Evolutionary conservation across 148 eudicot species (phyloP).

Genomic region (Simmondsia chinensis): DNA sequence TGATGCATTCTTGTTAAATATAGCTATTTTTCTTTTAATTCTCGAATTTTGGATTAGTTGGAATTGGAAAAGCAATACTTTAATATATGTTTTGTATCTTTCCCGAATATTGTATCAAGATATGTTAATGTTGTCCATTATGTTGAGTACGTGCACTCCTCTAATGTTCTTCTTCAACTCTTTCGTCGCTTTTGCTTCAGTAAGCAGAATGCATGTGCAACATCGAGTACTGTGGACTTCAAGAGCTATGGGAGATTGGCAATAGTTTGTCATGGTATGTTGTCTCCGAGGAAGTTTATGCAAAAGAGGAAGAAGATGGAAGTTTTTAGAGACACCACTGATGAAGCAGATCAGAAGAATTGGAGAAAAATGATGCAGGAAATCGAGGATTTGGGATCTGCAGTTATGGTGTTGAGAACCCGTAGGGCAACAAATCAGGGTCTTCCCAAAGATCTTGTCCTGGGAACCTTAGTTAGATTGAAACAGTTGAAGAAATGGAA

Average conservation of each 20-base stretch:
- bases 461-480: constrained; percentile 84
- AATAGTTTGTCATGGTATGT: constrained; percentile 74
- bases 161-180: too few relatives aligned
- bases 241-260: constrained; percentile 35
- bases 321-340: constrained; percentile 66
- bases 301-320: constrained; percentile 74
- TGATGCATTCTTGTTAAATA: too few relatives aligned
- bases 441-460: constrained; percentile 72
- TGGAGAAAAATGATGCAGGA: constrained; percentile 84
- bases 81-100: too few relatives aligned
- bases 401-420: constrained; percentile 60
- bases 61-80: too few relatives aligned
- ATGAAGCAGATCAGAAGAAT: constrained; percentile 74
- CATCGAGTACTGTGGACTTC: constrained; percentile 24
- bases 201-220: constrained; percentile 28
- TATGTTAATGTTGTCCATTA: too few relatives aligned
- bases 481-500: constrained; percentile 96
- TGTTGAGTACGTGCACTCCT: too few relatives aligned
- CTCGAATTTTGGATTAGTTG: too few relatives aligned
- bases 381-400: constrained; percentile 75
- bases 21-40: too few relatives aligned
- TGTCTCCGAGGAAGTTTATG: constrained; percentile 86
- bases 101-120: too few relatives aligned
- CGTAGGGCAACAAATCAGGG: constrained; percentile 41
- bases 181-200: constrained; percentile 25